A percentile compares a stretch with the other conserved stretches of the same genome.
phyloP scores from a whole-genome alignment of 495 filamentous ascomycete species.

The Delitschia confertaspora region DNA sequence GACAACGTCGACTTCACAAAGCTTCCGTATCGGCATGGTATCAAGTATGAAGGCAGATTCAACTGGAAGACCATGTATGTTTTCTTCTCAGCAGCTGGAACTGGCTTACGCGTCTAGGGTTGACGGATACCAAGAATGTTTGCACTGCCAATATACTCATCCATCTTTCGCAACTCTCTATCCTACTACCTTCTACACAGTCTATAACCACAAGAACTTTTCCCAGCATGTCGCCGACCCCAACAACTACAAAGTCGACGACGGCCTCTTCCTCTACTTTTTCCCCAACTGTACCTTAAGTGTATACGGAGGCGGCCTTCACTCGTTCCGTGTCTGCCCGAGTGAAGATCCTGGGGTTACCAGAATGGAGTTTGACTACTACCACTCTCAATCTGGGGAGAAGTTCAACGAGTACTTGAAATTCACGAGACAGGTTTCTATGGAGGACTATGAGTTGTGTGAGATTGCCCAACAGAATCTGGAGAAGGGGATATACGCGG shows the following conservation, averaged over 20 bases:
- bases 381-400: slow-evolving; percentile 44
- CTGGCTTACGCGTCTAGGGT: slow-evolving; percentile 30
- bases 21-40: slow-evolving; percentile 47
- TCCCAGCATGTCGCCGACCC: slow-evolving; percentile 52
- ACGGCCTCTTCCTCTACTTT: slow-evolving; percentile 53
- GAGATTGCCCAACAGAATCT: slow-evolving; percentile 51
- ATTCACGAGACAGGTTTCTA: slow-evolving; percentile 51
- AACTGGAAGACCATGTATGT: slow-evolving; percentile 57
- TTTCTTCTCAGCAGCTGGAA: neutral
- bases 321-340: slow-evolving; percentile 50
- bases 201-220: slow-evolving; percentile 50
- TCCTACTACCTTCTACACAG: slow-evolving; percentile 50
- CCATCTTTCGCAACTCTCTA: slow-evolving; percentile 52
- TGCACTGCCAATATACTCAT: slow-evolving; percentile 57
- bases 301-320: slow-evolving; percentile 55
- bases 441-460: slow-evolving; percentile 54
- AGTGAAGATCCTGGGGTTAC: slow-evolving; percentile 45
- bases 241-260: slow-evolving; percentile 44
- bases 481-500: slow-evolving; percentile 46
- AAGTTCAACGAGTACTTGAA: slow-evolving; percentile 53
- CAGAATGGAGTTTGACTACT: slow-evolving; percentile 58
- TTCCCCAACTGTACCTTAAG: slow-evolving; percentile 54
- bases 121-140: slow-evolving; percentile 55
- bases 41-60: slow-evolving; percentile 50
- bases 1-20: slow-evolving; percentile 49